A percentile compares a stretch with the other conserved stretches of the same genome.
Conservation (phyloP, 177 flowering plant genomes). For the Vitis hybrid region DNA sequence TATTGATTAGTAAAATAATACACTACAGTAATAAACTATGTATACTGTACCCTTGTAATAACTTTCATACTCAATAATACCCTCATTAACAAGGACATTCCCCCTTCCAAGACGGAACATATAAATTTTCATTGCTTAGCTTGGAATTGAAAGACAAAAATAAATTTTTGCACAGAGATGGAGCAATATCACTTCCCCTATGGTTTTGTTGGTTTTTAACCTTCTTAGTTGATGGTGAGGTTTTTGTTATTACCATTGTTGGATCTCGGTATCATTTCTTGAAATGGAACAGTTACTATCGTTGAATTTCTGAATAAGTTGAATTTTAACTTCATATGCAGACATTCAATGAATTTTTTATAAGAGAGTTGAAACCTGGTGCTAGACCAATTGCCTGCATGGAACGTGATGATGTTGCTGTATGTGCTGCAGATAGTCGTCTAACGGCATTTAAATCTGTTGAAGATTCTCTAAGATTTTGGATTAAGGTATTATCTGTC, state of each 20-base stretch:
- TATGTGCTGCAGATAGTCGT: slow-evolving; percentile 93
- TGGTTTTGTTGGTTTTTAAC: too few species aligned
- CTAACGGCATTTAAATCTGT: slow-evolving; percentile 77
- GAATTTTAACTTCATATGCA: slow-evolving; percentile 30
- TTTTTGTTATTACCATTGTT: not conserved
- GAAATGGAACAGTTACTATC: not conserved
- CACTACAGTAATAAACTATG: too few species aligned
- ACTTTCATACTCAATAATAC: too few species aligned
- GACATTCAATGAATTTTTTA: slow-evolving; percentile 96
- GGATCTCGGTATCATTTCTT: not conserved
- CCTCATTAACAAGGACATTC: too few species aligned
- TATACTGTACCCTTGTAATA: too few species aligned
- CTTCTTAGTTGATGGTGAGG: too few species aligned
- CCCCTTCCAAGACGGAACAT: too few species aligned
- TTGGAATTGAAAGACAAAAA: too few species aligned
- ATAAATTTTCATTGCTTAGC: too few species aligned
- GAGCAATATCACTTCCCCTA: too few species aligned
- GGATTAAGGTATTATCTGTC: slow-evolving; percentile 77
- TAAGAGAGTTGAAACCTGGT: slow-evolving; percentile 85
- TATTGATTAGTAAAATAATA: too few species aligned
- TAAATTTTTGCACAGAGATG: too few species aligned
- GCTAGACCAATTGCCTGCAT: slow-evolving; percentile 68
- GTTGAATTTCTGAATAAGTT: not conserved
- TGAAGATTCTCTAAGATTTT: slow-evolving; percentile 76
- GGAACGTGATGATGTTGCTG: slow-evolving; percentile 76